phyloP scores from a whole-genome alignment of 305 asterid genomes.

The Fraxinus ornus region DNA sequence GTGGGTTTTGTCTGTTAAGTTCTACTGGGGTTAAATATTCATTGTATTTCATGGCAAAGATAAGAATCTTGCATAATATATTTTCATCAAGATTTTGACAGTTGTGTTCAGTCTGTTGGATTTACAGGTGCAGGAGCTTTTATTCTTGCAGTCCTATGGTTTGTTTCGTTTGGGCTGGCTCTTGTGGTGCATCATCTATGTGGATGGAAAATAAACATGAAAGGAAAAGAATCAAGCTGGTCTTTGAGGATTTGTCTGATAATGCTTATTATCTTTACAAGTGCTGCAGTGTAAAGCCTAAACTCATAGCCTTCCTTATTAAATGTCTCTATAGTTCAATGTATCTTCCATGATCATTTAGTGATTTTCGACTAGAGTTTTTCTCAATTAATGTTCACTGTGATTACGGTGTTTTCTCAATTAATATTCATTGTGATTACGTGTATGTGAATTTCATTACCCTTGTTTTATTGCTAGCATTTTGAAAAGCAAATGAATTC shows the following conservation, averaged over 20 bases:
- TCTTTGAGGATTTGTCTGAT: constrained; percentile 63
- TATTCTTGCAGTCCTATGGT: constrained; percentile 72
- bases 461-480: background rate
- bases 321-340: constrained; percentile 1
- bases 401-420: background rate
- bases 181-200: constrained; percentile 61
- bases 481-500: background rate
- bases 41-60: background rate
- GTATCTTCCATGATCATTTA: background rate
- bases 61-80: background rate
- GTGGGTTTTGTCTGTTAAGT: background rate
- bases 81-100: constrained; percentile 12
- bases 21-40: background rate
- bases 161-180: constrained; percentile 71
- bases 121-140: constrained; percentile 83
- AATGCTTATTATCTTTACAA: constrained; percentile 73
- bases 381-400: background rate
- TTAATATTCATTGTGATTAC: background rate
- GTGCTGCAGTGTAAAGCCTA: constrained; percentile 72
- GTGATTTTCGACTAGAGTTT: background rate
- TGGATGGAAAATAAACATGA: constrained; percentile 74
- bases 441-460: background rate
- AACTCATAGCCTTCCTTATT: constrained; percentile 14
- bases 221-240: constrained; percentile 44
- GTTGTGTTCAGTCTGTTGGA: constrained; percentile 75